Conservation (phyloP, 1,139 yeast species). For the Arxiozyma slooffiae region DNA sequence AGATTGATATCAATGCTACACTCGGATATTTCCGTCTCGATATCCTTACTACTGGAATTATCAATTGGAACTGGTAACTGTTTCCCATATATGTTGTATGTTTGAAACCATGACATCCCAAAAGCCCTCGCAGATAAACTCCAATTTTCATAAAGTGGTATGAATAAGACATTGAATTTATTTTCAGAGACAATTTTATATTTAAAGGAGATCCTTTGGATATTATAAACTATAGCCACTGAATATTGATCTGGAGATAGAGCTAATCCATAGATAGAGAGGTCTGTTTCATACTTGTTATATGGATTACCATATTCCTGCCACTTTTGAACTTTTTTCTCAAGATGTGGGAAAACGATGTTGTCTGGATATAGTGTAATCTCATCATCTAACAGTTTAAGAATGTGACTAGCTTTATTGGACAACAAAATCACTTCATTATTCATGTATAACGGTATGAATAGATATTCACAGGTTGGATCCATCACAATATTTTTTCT, state of each 20-base stretch:
- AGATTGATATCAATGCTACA: constrained; percentile 8
- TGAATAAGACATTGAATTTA: constrained; percentile 24
- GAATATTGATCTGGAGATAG: constrained; percentile 29
- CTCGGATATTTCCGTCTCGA: not conserved
- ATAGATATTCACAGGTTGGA: constrained; percentile 14
- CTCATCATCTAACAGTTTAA: not conserved
- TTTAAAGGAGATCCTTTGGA: constrained; percentile 28
- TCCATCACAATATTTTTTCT: constrained; percentile 10
- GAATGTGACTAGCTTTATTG: constrained; percentile 13
- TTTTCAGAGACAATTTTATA: constrained; percentile 32
- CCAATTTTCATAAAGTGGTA: constrained; percentile 27
- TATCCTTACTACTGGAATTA: not conserved
- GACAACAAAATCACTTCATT: constrained; percentile 18
- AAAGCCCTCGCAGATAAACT: constrained; percentile 18
- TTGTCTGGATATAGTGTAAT: constrained; percentile 15
- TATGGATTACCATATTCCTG: constrained; percentile 22
- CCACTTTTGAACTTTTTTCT: constrained; percentile 26
- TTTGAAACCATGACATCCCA: constrained; percentile 33
- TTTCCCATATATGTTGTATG: constrained; percentile 26
- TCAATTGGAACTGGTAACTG: constrained; percentile 10
- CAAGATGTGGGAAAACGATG: constrained; percentile 22
- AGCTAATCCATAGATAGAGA: constrained; percentile 27
- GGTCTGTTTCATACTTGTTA: constrained; percentile 22
- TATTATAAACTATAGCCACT: constrained; percentile 30
- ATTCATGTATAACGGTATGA: constrained; percentile 15